Percentiles rank a stretch among this genome's conserved stretches.
These are phyloP conservation scores for Russula sp. DNA, from an alignment of 768 basidiomycete genomes.

Conservation along the genomic window DNA sequence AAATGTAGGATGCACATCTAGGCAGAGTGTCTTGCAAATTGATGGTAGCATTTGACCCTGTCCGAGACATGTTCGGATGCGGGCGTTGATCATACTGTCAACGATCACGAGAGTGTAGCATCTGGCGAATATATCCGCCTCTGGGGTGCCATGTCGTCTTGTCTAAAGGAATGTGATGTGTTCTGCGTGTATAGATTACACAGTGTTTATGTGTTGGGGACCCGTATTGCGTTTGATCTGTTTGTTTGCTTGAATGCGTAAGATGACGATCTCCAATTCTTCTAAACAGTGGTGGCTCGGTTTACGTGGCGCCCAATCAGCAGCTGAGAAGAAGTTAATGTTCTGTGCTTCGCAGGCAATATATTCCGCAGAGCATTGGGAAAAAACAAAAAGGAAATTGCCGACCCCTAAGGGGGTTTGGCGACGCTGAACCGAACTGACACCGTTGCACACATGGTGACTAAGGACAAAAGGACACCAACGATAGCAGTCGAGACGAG, in stretches of 20 bases:
- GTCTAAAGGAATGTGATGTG: neutral
- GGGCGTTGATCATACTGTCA: slow-evolving; percentile 1
- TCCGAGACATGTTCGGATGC: neutral
- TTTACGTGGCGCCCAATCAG: too few species aligned
- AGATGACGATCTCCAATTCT: too few species aligned
- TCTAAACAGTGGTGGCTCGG: too few species aligned
- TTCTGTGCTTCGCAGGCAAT: too few species aligned
- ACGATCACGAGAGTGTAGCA: slow-evolving; percentile 8
- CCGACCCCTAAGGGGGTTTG: neutral
- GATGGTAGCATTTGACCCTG: slow-evolving; percentile 6
- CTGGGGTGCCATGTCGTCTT: slow-evolving; percentile 17
- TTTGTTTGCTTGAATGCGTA: too few species aligned
- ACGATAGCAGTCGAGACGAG: neutral
- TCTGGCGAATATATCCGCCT: slow-evolving; percentile 11
- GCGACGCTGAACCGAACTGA: neutral
- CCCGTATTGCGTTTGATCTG: too few species aligned
- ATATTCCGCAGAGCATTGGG: neutral
- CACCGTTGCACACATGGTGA: neutral
- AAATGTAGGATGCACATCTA: slow-evolving; percentile 6
- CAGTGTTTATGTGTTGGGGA: too few species aligned
- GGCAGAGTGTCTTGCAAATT: slow-evolving; percentile 9
- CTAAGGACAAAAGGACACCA: neutral
- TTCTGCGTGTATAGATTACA: too few species aligned
- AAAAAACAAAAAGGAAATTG: neutral
- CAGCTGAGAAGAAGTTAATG: too few species aligned